A percentile compares a stretch with the other conserved stretches of the same genome.
Evolutionary conservation across 139 green algal species (phyloP).

Genomic region (Ettlia oleoabundans): DNA sequence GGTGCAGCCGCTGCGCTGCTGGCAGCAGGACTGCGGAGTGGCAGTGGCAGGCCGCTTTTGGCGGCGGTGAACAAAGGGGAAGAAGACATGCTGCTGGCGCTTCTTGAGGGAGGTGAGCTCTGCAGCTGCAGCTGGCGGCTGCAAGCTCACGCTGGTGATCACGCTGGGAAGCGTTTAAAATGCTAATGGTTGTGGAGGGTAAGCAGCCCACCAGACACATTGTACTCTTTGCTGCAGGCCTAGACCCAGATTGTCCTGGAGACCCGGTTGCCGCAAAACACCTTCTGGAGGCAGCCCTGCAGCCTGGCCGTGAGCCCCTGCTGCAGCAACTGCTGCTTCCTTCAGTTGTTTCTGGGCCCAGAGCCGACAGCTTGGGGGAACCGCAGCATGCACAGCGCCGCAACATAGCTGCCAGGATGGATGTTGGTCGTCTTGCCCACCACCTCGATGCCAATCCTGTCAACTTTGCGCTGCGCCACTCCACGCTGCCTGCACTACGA

Average conservation of each 20-base stretch:
- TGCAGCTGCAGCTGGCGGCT: too few species aligned
- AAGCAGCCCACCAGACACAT: not conserved
- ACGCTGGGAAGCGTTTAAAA: too few species aligned
- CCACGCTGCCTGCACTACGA: too few species aligned
- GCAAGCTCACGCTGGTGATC: too few species aligned
- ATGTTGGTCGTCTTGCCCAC: too few species aligned
- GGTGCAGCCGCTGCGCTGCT: conserved; percentile 5
- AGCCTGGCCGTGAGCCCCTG: not conserved
- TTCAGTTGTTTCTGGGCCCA: too few species aligned
- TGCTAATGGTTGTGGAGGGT: fast-evolving
- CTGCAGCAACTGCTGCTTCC: not conserved
- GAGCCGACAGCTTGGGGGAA: not conserved
- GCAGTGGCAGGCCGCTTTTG: not conserved
- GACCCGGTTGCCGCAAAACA: not conserved
- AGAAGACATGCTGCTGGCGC: not conserved
- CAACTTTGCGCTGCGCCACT: too few species aligned
- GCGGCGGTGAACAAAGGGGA: not conserved
- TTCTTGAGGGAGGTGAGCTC: not conserved
- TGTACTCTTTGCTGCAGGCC: not conserved
- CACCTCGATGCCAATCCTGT: too few species aligned
- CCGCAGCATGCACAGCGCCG: not conserved
- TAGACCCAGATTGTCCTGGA: conserved; percentile 1
- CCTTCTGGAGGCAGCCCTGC: not conserved
- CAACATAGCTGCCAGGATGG: too few species aligned
- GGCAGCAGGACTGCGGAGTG: not conserved